Evolutionary conservation across 352 stramenopile genomes (phyloP).

Genomic region (Phytophthora sp.): DNA sequence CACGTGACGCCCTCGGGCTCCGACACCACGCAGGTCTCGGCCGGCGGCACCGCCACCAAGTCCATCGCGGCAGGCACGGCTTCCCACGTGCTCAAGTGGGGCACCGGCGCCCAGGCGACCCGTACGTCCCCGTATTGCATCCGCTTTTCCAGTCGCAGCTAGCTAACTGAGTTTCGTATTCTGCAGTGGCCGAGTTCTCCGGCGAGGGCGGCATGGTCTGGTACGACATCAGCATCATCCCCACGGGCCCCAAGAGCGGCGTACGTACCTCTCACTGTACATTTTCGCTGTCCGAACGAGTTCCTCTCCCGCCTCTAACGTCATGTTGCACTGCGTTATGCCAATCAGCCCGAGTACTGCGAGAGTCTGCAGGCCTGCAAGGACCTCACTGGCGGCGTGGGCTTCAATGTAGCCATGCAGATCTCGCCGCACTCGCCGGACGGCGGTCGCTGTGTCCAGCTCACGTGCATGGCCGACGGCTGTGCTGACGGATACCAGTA

Average conservation of each 20-base stretch:
- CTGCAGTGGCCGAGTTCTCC: conserved; percentile 72
- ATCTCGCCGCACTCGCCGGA: conserved; percentile 48
- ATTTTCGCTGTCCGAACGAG: conserved; percentile 9
- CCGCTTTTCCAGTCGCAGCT: not conserved
- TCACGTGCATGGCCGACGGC: conserved; percentile 58
- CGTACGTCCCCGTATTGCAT: conserved; percentile 40
- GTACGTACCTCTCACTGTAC: conserved; percentile 39
- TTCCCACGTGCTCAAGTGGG: conserved; percentile 61
- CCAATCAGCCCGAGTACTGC: conserved; percentile 60
- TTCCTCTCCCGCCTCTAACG: conserved; percentile 17
- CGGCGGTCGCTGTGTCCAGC: conserved; percentile 48
- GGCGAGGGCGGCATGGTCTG: conserved; percentile 53
- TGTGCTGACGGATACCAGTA: conserved; percentile 70
- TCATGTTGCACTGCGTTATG: not conserved
- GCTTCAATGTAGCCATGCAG: conserved; percentile 75
- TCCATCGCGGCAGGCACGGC: conserved; percentile 35
- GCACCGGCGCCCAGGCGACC: conserved; percentile 55
- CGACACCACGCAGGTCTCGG: conserved; percentile 30
- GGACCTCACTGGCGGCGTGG: conserved; percentile 57
- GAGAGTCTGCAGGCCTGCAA: conserved; percentile 57
- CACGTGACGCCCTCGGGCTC: conserved; percentile 38
- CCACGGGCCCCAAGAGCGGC: conserved; percentile 61
- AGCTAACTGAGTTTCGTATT: conserved; percentile 1
- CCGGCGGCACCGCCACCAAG: conserved; percentile 39
- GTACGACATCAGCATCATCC: conserved; percentile 83